A percentile compares a stretch with the other conserved stretches of the same genome.
Conservation (phyloP, 2,329 filamentous ascomycete species). For the Alternaria sp. region DNA sequence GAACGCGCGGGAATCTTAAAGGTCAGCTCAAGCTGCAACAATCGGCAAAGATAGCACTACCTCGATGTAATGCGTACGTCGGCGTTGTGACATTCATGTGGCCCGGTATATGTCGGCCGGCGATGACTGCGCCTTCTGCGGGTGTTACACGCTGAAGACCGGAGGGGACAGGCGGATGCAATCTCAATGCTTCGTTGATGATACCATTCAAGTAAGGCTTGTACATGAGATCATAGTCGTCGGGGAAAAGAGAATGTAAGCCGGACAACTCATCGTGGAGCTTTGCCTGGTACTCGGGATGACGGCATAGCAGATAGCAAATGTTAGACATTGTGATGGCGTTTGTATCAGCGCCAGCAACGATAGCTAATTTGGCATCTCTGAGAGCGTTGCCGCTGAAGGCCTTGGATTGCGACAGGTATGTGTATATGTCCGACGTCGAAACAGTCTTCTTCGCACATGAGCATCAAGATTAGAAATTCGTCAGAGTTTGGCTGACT, state of each 20-base stretch:
- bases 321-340: slow-evolving; percentile 59
- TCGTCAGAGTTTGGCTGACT: background rate
- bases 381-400: slow-evolving; percentile 8
- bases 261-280: slow-evolving; percentile 15
- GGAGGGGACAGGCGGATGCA: slow-evolving; percentile 24
- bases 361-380: slow-evolving; percentile 19
- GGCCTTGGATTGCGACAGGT: slow-evolving; percentile 11
- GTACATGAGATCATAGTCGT: slow-evolving; percentile 5
- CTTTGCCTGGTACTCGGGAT: slow-evolving; percentile 31
- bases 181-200: slow-evolving; percentile 26
- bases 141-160: slow-evolving; percentile 30
- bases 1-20: slow-evolving; percentile 18
- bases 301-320: slow-evolving; percentile 57
- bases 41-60: background rate
- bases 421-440: slow-evolving; percentile 19
- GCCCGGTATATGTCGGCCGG: slow-evolving; percentile 27
- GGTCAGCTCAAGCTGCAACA: background rate
- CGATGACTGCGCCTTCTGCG: slow-evolving; percentile 27
- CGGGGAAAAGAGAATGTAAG: slow-evolving; percentile 6
- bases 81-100: slow-evolving; percentile 24
- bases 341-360: slow-evolving; percentile 58
- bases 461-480: background rate
- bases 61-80: slow-evolving; percentile 19
- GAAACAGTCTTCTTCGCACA: slow-evolving; percentile 2
- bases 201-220: slow-evolving; percentile 12